Base-by-base conservation (phyloP, 768 basidiomycete genomes). In the Leccinellum rugosiceps region DNA sequence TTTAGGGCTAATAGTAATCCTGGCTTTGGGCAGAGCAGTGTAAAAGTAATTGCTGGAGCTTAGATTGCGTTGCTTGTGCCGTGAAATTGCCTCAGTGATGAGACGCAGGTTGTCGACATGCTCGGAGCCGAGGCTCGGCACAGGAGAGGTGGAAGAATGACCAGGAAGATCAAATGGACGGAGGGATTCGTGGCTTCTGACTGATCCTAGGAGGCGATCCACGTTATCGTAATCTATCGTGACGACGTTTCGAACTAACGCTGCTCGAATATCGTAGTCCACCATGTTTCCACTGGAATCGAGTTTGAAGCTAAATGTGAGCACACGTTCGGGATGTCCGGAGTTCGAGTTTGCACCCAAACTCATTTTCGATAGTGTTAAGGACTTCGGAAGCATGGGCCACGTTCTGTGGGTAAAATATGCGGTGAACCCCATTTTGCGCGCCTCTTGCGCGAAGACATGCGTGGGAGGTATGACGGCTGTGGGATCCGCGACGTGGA, bases 401-500 rank as follows among this genome's bases (percentile, higher is more conserved):
- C 74, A 80, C 1, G 85, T 79, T 25, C 79, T 76, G 58, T 91
- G 84, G 0, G 78, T 65, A 49, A 88, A 79, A 70, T 99, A 99
- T 1, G 75, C 64, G 0, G 90, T 81, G 45, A 78, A 68, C 3
- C 75, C 76, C 56, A 77, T 75, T 46, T 74, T 65, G 5, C 78
- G 75, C 0, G 95, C 95, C 5, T 76, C 71, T 26, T 76, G 72
- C 1, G 88, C 79, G 3, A 94, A 66, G 6, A 74, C 62, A 68
- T 95, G 88, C 1, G 78, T 78, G 0, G 89, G 90, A 19, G 86
- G 87, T 25, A 99, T 78, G 49, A 88, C 62, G 11, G 86, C 77
- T 2, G 92, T 93, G 0, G 95, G 95, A 69, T 99, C 97, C 10
- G 97, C 95, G 55, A 99, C 80, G 68, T 98, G 97, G 25, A 88